phyloP scores from a whole-genome alignment of 179 eudicot species.

The Vitellaria paradoxa region DNA sequence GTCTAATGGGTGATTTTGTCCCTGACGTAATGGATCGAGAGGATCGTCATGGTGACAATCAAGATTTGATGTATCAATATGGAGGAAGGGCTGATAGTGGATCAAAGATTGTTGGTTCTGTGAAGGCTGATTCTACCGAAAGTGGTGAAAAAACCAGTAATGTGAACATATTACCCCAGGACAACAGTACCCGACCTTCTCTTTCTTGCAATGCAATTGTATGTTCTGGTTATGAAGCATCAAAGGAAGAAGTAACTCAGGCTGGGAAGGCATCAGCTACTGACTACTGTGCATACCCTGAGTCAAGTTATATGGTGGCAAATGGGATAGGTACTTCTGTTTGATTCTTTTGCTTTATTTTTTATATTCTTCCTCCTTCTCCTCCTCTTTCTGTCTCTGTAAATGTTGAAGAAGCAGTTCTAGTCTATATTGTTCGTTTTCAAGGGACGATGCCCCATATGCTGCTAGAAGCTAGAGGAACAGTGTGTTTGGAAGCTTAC shows the following conservation, averaged over 20 bases:
- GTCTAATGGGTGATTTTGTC: slow-evolving; percentile 72
- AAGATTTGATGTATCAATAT: slow-evolving; percentile 79
- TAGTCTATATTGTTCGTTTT: background rate
- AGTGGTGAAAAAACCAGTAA: slow-evolving; percentile 94
- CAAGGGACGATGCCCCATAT: background rate
- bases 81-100: slow-evolving; percentile 95
- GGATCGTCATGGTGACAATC: slow-evolving; percentile 94
- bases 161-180: slow-evolving; percentile 40
- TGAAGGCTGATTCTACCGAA: slow-evolving; percentile 88
- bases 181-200: slow-evolving; percentile 79
- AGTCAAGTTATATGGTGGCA: slow-evolving; percentile 53
- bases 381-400: background rate
- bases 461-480: background rate
- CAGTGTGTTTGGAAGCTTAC: background rate
- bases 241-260: slow-evolving; percentile 97
- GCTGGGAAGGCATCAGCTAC: slow-evolving; percentile 64
- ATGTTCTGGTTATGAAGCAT: slow-evolving; percentile 84
- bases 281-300: slow-evolving; percentile 62
- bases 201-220: slow-evolving; percentile 96
- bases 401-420: background rate
- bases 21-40: slow-evolving; percentile 78
- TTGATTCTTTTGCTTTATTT: background rate
- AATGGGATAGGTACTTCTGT: slow-evolving; percentile 59
- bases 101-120: slow-evolving; percentile 84
- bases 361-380: background rate